A percentile compares a stretch with the other conserved stretches of the same genome.
Evolutionary conservation across 2,329 filamentous ascomycete species (phyloP).

Genomic region (Alternaria viburni): DNA sequence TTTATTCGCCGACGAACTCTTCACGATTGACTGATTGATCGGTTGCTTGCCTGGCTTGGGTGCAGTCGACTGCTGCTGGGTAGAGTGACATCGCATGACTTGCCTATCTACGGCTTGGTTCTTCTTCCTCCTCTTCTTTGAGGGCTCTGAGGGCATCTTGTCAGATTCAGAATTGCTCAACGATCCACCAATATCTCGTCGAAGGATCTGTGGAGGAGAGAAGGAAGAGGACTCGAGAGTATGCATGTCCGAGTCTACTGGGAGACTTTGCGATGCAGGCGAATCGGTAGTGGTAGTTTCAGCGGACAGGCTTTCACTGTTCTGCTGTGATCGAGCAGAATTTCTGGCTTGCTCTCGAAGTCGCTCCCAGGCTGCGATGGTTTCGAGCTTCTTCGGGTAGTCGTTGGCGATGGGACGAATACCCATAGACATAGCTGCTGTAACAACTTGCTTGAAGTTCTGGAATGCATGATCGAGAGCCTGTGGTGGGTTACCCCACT

Average conservation of each 20-base stretch:
- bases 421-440: slow-evolving; percentile 9
- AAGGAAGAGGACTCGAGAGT: not conserved
- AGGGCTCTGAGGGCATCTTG: not conserved
- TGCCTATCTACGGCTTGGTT: not conserved
- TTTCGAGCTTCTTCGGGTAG: not conserved
- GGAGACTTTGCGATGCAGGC: not conserved
- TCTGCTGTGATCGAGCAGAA: not conserved
- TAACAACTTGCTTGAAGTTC: slow-evolving; percentile 16
- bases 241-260: not conserved
- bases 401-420: slow-evolving; percentile 4
- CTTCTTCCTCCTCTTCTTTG: not conserved
- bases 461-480: not conserved
- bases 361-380: not conserved
- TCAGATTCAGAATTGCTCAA: not conserved
- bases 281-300: not conserved
- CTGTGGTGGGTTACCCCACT: slow-evolving; percentile 4
- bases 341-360: not conserved
- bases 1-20: not conserved
- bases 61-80: not conserved
- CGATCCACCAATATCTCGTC: not conserved
- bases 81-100: not conserved
- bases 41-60: not conserved
- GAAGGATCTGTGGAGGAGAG: not conserved
- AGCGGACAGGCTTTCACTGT: not conserved
- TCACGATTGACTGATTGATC: not conserved